Conservation (phyloP, 495 filamentous ascomycete genomes). For the Bryoglossum gracile region DNA sequence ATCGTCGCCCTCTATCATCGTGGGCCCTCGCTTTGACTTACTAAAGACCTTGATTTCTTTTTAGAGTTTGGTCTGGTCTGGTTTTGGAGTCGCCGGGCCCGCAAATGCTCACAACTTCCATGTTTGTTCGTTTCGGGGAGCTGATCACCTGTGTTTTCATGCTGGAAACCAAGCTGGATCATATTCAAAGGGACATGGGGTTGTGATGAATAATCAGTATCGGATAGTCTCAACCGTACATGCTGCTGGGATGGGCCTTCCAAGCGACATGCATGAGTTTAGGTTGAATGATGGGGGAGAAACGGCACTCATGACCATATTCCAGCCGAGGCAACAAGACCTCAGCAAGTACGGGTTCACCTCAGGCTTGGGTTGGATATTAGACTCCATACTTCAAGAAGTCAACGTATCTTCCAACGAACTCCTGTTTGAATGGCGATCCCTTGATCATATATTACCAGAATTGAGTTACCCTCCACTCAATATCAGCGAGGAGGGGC, state of each 20-base stretch:
- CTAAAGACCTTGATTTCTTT: too few species aligned
- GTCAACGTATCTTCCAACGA: conserved; percentile 35
- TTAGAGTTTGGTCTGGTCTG: not conserved
- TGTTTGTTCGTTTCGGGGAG: not conserved
- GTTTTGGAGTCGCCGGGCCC: not conserved
- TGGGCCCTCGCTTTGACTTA: too few species aligned
- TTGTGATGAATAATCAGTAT: not conserved
- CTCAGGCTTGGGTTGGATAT: not conserved
- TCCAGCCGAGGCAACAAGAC: not conserved
- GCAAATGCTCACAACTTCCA: not conserved
- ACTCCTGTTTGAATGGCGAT: conserved; percentile 34
- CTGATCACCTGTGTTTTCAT: not conserved
- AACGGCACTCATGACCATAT: not conserved
- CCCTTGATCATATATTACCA: conserved; percentile 28
- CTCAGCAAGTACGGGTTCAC: too few species aligned
- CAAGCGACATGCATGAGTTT: not conserved
- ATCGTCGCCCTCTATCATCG: not conserved
- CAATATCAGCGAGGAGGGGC: conserved; percentile 5
- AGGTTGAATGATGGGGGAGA: not conserved
- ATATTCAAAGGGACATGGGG: not conserved
- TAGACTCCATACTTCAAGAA: conserved; percentile 24
- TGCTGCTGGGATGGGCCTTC: not conserved
- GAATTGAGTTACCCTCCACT: not conserved
- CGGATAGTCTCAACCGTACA: not conserved
- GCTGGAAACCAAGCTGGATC: not conserved